These are phyloP conservation scores for Aaosphaeria arxii DNA, from an alignment of 2,329 filamentous ascomycete genomes.

Conservation along the genomic window DNA sequence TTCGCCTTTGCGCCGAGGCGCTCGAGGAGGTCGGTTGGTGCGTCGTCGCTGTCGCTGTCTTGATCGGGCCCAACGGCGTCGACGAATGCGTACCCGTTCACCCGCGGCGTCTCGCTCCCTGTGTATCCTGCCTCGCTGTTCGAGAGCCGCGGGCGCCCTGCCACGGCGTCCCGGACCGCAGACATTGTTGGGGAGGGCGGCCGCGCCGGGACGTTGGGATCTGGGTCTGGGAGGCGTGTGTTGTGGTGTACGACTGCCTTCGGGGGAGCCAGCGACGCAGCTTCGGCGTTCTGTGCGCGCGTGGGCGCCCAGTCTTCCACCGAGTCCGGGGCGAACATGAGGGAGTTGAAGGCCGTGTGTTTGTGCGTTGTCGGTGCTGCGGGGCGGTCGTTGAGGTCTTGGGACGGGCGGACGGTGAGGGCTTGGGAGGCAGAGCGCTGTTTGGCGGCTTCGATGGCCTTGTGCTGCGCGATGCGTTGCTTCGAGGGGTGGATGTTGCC, in stretches of 20 bases:
- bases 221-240: conserved; percentile 67
- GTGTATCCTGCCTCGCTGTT: conserved; percentile 61
- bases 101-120: conserved; percentile 77
- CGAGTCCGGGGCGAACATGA: conserved; percentile 81
- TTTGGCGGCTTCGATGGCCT: conserved; percentile 66
- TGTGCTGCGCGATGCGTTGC: conserved; percentile 64
- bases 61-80: conserved; percentile 64
- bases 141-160: conserved; percentile 62
- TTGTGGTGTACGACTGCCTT: conserved; percentile 78
- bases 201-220: conserved; percentile 35
- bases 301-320: conserved; percentile 57
- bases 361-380: conserved; percentile 75
- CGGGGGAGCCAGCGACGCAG: conserved; percentile 68
- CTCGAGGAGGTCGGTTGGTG: conserved; percentile 42
- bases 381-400: conserved; percentile 66
- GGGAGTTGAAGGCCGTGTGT: conserved; percentile 67
- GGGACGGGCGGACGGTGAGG: conserved; percentile 48
- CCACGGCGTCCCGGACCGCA: conserved; percentile 77
- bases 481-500: conserved; percentile 75
- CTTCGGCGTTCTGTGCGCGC: conserved; percentile 65
- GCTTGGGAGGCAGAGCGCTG: conserved; percentile 16
- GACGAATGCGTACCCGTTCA: conserved; percentile 93
- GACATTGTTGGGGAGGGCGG: conserved; percentile 82
- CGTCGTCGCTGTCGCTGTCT: conserved; percentile 31
- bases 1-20: conserved; percentile 37